Evolutionary conservation across 768 basidiomycete genomes (phyloP).

Genomic region (Auriscalpium orientale): DNA sequence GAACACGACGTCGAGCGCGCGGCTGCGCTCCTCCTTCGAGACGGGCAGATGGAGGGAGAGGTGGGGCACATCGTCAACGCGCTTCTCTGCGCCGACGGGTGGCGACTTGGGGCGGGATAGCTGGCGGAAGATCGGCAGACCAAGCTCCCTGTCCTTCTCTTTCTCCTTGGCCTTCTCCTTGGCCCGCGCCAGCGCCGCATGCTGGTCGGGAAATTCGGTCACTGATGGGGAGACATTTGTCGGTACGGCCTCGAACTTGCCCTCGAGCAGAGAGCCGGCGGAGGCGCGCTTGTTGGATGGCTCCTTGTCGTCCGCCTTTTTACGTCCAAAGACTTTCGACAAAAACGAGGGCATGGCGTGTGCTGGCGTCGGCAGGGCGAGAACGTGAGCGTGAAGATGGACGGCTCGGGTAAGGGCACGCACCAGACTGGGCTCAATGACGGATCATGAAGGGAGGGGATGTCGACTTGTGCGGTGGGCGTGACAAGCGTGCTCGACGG

Average conservation of each 20-base stretch:
- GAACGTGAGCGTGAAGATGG: neutral
- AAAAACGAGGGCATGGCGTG: constrained; percentile 55
- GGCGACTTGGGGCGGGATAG: constrained; percentile 35
- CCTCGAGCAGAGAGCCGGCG: constrained; percentile 51
- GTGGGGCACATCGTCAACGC: constrained; percentile 35
- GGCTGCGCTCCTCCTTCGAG: constrained; percentile 39
- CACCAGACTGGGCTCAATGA: neutral
- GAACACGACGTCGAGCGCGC: constrained; percentile 48
- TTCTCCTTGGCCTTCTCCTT: constrained; percentile 27
- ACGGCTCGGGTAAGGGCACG: neutral
- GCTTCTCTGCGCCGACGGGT: constrained; percentile 28
- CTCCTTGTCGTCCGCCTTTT: constrained; percentile 52
- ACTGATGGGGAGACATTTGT: constrained; percentile 34
- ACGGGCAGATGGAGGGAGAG: constrained; percentile 57
- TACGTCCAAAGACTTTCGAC: constrained; percentile 72
- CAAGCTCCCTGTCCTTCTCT: constrained; percentile 29
- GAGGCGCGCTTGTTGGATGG: constrained; percentile 30
- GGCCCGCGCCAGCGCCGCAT: constrained; percentile 26
- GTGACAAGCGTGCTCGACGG: no score
- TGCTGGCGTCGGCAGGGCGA: neutral
- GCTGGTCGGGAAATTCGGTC: constrained; percentile 19
- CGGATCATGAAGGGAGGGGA: no score
- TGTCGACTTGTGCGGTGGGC: no score
- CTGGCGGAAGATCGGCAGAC: constrained; percentile 43
- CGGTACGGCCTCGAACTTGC: constrained; percentile 67